These are phyloP conservation scores for Thielaviopsis ethacetica DNA, from an alignment of 2,329 filamentous ascomycete genomes.

Conservation along the genomic window DNA sequence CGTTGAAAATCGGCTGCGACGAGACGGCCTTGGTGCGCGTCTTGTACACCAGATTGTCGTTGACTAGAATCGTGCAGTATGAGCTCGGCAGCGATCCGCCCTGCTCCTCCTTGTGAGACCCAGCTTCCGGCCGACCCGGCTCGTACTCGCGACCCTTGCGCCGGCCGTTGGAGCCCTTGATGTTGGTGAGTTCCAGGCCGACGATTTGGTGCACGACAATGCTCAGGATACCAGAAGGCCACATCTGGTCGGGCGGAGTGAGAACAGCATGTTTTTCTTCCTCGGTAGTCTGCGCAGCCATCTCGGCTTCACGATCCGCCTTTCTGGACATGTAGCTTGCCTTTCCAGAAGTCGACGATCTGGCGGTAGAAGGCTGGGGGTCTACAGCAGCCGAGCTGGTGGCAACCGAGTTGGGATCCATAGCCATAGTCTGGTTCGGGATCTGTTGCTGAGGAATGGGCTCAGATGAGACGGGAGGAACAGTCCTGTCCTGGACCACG, in stretches of 20 bases:
- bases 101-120: slow-evolving; percentile 75
- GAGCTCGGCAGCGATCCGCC: slow-evolving; percentile 67
- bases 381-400: neutral
- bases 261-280: slow-evolving; percentile 74
- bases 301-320: slow-evolving; percentile 48
- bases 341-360: neutral
- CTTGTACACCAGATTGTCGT: slow-evolving; percentile 81
- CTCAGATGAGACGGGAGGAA: neutral
- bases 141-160: slow-evolving; percentile 76
- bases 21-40: slow-evolving; percentile 90
- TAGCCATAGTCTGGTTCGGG: neutral
- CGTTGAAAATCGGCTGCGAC: slow-evolving; percentile 93
- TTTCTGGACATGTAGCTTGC: neutral
- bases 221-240: slow-evolving; percentile 80
- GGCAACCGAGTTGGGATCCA: neutral
- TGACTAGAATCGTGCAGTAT: slow-evolving; percentile 84
- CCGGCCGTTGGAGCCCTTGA: slow-evolving; percentile 70
- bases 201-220: slow-evolving; percentile 89
- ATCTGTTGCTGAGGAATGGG: neutral
- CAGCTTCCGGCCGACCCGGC: slow-evolving; percentile 64
- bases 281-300: slow-evolving; percentile 8
- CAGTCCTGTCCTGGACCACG: neutral
- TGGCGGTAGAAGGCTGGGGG: neutral
- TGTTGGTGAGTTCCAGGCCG: slow-evolving; percentile 78
- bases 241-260: slow-evolving; percentile 89